Base-by-base conservation (phyloP, 768 basidiomycete genomes). In the Tricholoma sp. region DNA sequence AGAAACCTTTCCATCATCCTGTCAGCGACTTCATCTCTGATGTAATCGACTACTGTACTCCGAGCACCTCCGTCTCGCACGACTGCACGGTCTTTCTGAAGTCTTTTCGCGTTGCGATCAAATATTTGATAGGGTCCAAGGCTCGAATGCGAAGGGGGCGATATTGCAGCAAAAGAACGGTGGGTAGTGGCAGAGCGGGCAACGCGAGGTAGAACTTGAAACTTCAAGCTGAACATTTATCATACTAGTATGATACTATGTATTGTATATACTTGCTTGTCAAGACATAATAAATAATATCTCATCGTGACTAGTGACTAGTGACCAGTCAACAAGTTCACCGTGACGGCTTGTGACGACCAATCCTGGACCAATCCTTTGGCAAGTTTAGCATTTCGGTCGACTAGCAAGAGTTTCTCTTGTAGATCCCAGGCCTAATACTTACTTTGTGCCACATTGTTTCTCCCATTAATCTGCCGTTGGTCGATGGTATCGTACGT, bases 21-120 rank as follows among this genome's bases (percentile, higher is more conserved):
- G 59, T 94, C 91, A 18, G 95, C 94, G 8, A 95, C 85, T 68
- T 96, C 96, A 55, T 92, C 82, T 41, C 92, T 82, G 29, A 99
- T 75, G 71, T 98, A 98, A 76, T 99, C 96, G 5, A 94, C 93
- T 0, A 84, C 82, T 63, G 83, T 78, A 63, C 90, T 94, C 31
- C 77, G 74, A 20, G 72, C 69, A 17, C 88, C 86, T 47, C 73
- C 77, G 54, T 85, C 76, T 56, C 77, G 72, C 52, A 69, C 61
- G 4, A 84, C 89, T 0, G 92, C 87, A 11, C 84, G 74, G 67
- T 98, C 86, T 63, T 81, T 85, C 71, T 98, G 95, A 6, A 82
- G 65, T 39, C 72, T 77, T 70, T 98, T 98, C 7, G 76, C 84
- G 45, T 76, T 70, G 34, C 94, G 84, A 70, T 98, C 94, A 65